Conservation (phyloP, 192 early-diverging fungal species). For the Podila epicladia region DNA sequence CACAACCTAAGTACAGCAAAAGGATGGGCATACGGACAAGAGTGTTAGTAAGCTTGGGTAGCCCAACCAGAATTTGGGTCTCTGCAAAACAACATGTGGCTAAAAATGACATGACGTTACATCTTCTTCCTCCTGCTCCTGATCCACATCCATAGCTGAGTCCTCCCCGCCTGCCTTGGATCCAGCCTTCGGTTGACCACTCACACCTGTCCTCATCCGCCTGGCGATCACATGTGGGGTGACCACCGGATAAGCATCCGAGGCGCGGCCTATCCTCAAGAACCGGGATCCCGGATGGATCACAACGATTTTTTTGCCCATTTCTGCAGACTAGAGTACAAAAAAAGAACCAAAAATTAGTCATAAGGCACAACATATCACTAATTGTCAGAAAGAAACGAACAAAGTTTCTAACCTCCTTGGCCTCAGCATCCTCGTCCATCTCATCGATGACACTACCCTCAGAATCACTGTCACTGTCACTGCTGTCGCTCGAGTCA, state of each 20-base stretch:
- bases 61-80: too few species aligned
- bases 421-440: conserved; percentile 42
- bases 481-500: conserved; percentile 23
- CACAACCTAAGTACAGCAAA: conserved; percentile 11
- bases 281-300: conserved; percentile 89
- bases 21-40: neutral
- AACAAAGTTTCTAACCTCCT: conserved; percentile 23
- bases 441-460: conserved; percentile 38
- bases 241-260: conserved; percentile 80
- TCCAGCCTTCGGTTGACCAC: neutral
- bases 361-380: neutral
- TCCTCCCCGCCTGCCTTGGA: conserved; percentile 14
- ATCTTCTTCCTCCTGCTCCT: conserved; percentile 36
- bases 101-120: neutral
- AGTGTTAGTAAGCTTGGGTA: too few species aligned
- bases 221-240: conserved; percentile 87
- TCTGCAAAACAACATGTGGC: too few species aligned
- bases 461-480: conserved; percentile 39
- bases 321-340: conserved; percentile 19
- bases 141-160: conserved; percentile 36
- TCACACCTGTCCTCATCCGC: conserved; percentile 37
- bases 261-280: conserved; percentile 83
- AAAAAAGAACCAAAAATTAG: neutral
- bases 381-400: neutral
- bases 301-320: conserved; percentile 74